A percentile compares a stretch with the other conserved stretches of the same genome.
Evolutionary conservation across 345 rosid species (phyloP).

Genomic region (Rhodamnia argentea): DNA sequence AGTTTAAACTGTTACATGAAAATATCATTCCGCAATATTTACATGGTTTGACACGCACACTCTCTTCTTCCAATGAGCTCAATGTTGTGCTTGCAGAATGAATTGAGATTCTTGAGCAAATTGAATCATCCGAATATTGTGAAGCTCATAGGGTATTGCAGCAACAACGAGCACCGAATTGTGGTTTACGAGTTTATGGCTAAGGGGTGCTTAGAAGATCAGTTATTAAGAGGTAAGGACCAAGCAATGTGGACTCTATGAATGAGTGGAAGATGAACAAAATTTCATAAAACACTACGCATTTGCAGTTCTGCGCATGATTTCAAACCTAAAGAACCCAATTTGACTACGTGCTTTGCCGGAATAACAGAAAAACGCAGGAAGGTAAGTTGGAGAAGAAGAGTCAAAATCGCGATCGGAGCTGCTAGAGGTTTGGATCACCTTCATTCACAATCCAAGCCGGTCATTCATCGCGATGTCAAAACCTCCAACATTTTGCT

Average conservation of each 20-base stretch:
- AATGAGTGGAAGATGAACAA: background rate
- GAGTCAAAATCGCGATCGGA: constrained; percentile 35
- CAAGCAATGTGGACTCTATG: background rate
- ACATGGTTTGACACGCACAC: background rate
- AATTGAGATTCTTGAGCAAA: constrained; percentile 17
- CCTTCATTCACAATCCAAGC: constrained; percentile 22
- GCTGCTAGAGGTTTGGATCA: constrained; percentile 38
- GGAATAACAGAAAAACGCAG: constrained; percentile 9
- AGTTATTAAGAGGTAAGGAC: constrained; percentile 25
- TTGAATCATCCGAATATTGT: constrained; percentile 40
- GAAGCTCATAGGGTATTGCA: constrained; percentile 35
- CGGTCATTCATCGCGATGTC: constrained; percentile 38
- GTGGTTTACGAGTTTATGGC: constrained; percentile 38
- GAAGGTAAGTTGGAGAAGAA: constrained; percentile 25
- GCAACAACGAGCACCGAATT: constrained; percentile 17
- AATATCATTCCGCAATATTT: background rate
- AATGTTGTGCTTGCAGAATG: constrained; percentile 13
- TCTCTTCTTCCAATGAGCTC: background rate
- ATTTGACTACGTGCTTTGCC: background rate
- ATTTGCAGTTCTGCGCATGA: background rate
- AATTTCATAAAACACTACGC: background rate
- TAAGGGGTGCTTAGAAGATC: constrained; percentile 33
- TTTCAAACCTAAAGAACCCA: background rate
- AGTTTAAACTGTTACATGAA: background rate
- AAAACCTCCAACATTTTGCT: constrained; percentile 36